A percentile compares a stretch with the other conserved stretches of the same genome.
Conservation (phyloP, 176 grass and related monocot species). For the Thalia dealbata region DNA sequence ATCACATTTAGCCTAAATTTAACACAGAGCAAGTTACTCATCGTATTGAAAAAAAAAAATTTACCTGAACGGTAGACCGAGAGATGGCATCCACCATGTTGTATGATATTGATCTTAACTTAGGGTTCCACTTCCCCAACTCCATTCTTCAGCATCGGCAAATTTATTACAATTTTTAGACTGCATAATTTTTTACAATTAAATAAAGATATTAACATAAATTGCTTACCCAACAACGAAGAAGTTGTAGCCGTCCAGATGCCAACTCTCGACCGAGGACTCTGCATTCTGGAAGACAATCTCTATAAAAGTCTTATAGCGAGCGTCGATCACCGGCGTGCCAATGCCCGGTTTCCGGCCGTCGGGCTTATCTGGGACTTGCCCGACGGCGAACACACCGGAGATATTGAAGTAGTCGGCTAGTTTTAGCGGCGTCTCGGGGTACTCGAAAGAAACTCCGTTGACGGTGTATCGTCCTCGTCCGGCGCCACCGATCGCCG, state of each 20-base stretch:
- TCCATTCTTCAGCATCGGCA: neutral
- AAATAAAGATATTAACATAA: neutral
- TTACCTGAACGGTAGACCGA: neutral
- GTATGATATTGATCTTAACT: neutral
- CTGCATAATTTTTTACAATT: neutral
- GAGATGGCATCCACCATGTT: constrained; percentile 3
- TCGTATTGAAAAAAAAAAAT: neutral
- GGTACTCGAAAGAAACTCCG: neutral
- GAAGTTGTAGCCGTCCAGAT: constrained; percentile 2
- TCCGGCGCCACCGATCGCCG: no score
- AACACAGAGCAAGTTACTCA: no score
- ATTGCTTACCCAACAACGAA: neutral
- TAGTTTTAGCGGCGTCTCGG: neutral
- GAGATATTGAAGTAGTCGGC: constrained; percentile 2
- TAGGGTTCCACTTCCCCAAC: neutral
- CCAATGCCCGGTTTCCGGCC: neutral
- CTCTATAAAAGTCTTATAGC: neutral
- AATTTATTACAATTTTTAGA: no score
- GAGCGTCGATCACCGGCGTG: neutral
- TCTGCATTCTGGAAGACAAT: neutral
- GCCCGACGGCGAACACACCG: neutral
- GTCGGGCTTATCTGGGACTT: neutral
- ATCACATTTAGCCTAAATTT: no score
- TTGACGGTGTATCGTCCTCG: neutral
- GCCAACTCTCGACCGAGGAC: neutral